phyloP scores from a whole-genome alignment of 2,329 filamentous ascomycete species.

The Fusarium sp. region DNA sequence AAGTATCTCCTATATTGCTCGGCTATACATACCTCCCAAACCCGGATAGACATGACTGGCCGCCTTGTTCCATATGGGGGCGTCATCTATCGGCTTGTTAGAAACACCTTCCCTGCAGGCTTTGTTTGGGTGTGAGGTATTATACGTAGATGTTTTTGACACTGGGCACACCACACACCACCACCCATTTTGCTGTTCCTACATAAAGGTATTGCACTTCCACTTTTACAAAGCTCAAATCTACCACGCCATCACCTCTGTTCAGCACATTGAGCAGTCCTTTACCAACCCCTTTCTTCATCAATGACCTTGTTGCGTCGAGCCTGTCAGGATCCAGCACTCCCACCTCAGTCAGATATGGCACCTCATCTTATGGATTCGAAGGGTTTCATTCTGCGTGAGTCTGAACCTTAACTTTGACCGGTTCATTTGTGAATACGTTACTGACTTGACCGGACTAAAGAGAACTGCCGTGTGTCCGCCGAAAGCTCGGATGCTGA shows the following conservation, averaged over 20 bases:
- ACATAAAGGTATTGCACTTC: constrained; percentile 27
- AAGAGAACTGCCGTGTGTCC: constrained; percentile 44
- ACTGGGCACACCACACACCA: background rate
- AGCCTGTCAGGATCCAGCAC: constrained; percentile 1
- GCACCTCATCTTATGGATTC: constrained; percentile 13
- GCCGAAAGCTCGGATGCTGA: constrained; percentile 33
- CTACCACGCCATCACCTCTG: background rate
- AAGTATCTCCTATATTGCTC: background rate
- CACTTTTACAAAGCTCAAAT: background rate
- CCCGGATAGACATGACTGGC: constrained; percentile 5
- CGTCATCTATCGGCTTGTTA: background rate
- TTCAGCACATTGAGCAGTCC: background rate
- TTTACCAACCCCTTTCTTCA: background rate
- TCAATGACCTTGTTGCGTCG: constrained; percentile 30
- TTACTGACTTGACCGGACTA: background rate
- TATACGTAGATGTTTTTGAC: background rate
- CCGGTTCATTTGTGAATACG: background rate
- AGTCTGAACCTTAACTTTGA: background rate
- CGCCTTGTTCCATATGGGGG: constrained; percentile 4
- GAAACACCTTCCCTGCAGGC: background rate
- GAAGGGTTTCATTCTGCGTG: constrained; percentile 24
- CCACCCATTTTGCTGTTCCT: background rate
- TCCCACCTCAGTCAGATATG: constrained; percentile 19
- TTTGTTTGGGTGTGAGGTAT: background rate
- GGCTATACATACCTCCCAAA: constrained; percentile 9